These are phyloP conservation scores for Pyricularia grisea DNA, from an alignment of 2,329 filamentous ascomycete genomes.

Conservation along the genomic window DNA sequence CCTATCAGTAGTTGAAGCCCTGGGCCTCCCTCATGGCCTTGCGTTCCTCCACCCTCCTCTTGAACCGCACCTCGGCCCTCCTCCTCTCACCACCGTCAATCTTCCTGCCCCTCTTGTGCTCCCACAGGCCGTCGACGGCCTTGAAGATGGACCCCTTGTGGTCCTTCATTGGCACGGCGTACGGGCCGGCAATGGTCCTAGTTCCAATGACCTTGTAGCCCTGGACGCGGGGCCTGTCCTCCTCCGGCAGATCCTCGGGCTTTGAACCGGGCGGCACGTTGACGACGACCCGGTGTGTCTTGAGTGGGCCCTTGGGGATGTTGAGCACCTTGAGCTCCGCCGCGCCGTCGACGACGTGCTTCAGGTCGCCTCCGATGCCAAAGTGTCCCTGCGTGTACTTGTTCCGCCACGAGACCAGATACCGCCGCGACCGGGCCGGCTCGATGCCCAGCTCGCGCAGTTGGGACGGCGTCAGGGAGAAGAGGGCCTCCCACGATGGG, in stretches of 20 bases:
- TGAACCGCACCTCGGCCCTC: slow-evolving; percentile 75
- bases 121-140: slow-evolving; percentile 85
- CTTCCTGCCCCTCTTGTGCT: slow-evolving; percentile 77
- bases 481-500: slow-evolving; percentile 81
- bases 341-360: slow-evolving; percentile 51
- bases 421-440: slow-evolving; percentile 70
- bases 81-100: slow-evolving; percentile 94
- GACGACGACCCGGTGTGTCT: slow-evolving; percentile 42
- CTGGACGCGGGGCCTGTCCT: slow-evolving; percentile 42
- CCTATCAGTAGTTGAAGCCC: slow-evolving; percentile 1
- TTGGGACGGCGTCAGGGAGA: slow-evolving; percentile 68
- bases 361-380: slow-evolving; percentile 75
- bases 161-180: slow-evolving; percentile 58
- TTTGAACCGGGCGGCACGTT: slow-evolving; percentile 39
- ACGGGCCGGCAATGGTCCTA: slow-evolving; percentile 65
- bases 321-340: slow-evolving; percentile 41
- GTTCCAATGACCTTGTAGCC: slow-evolving; percentile 59
- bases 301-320: slow-evolving; percentile 19
- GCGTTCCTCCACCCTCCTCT: slow-evolving; percentile 71
- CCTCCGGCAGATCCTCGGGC: slow-evolving; percentile 21
- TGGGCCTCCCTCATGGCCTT: slow-evolving; percentile 46
- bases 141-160: slow-evolving; percentile 56
- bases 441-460: slow-evolving; percentile 80
- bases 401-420: slow-evolving; percentile 81
- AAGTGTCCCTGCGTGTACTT: slow-evolving; percentile 69